Evolutionary conservation across 2,329 filamentous ascomycete species (phyloP).

Genomic region (Clonostachys rosea): DNA sequence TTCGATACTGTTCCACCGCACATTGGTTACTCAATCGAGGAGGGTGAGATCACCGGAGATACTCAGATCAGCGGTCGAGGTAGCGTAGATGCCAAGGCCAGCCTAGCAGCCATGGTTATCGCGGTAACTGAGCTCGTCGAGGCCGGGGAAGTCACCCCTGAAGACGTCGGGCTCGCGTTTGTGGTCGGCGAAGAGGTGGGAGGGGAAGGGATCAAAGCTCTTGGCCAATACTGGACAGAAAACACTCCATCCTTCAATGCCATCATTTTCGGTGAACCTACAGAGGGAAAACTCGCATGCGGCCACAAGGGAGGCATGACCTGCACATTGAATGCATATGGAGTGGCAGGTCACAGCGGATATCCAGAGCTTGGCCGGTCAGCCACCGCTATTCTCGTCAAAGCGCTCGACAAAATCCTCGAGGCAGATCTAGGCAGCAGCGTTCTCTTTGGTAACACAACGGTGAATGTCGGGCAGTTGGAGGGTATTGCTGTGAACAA

Average conservation of each 20-base stretch:
- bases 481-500: slow-evolving; percentile 81
- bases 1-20: slow-evolving; percentile 76
- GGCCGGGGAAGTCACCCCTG: slow-evolving; percentile 28
- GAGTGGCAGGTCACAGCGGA: slow-evolving; percentile 79
- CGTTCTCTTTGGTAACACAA: slow-evolving; percentile 79
- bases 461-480: slow-evolving; percentile 78
- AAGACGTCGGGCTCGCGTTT: slow-evolving; percentile 56
- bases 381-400: slow-evolving; percentile 76
- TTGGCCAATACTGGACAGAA: slow-evolving; percentile 41
- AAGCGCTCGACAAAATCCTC: slow-evolving; percentile 64
- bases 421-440: slow-evolving; percentile 69
- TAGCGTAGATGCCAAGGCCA: slow-evolving; percentile 67
- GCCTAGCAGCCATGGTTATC: slow-evolving; percentile 68
- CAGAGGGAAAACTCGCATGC: slow-evolving; percentile 78
- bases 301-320: slow-evolving; percentile 85
- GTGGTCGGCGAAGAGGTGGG: slow-evolving; percentile 79
- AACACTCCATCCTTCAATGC: slow-evolving; percentile 55
- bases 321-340: slow-evolving; percentile 63
- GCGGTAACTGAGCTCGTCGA: slow-evolving; percentile 55
- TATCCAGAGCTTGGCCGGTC: slow-evolving; percentile 88
- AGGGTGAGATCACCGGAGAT: slow-evolving; percentile 33
- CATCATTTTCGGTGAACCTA: slow-evolving; percentile 90
- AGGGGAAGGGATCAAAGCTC: slow-evolving; percentile 73
- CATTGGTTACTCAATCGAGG: slow-evolving; percentile 60
- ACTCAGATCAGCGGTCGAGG: slow-evolving; percentile 67